Conservation (phyloP, 2,329 filamentous ascomycete species). For the Botrytis tulipae region DNA sequence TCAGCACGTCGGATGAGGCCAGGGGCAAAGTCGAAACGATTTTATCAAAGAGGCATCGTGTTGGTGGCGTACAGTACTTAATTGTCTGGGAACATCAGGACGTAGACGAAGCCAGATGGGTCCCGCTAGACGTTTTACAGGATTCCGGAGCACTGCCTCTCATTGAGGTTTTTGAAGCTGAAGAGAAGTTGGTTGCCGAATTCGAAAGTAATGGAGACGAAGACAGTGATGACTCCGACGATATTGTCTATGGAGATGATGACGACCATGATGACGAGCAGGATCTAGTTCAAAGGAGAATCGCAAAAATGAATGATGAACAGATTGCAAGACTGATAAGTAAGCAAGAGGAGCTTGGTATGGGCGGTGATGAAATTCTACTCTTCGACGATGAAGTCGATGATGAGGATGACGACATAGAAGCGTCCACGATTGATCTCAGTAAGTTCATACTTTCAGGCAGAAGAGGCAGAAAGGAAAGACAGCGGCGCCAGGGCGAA, state of each 20-base stretch:
- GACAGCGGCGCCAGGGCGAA: conserved; percentile 35
- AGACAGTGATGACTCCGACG: conserved; percentile 22
- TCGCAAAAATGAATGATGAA: conserved; percentile 57
- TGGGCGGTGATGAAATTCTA: conserved; percentile 57
- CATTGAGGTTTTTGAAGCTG: conserved; percentile 40
- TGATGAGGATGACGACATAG: conserved; percentile 35
- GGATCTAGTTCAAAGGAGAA: conserved; percentile 38
- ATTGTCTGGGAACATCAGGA: conserved; percentile 47
- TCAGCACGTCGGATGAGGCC: conserved; percentile 50
- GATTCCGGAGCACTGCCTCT: conserved; percentile 33
- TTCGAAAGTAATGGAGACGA: conserved; percentile 41
- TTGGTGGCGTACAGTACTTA: conserved; percentile 49
- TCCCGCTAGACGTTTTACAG: conserved; percentile 41
- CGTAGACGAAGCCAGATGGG: conserved; percentile 50
- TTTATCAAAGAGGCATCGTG: conserved; percentile 46
- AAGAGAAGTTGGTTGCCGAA: conserved; percentile 36
- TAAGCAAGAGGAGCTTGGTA: conserved; percentile 62
- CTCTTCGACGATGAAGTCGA: conserved; percentile 49
- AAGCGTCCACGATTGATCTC: conserved; percentile 6
- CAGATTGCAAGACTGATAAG: conserved; percentile 58
- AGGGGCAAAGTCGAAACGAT: conserved; percentile 44
- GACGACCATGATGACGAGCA: conserved; percentile 37
- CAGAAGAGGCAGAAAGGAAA: conserved; percentile 30
- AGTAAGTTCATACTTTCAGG: conserved; percentile 22
- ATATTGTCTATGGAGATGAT: conserved; percentile 38